Base-by-base conservation (phyloP, 2,329 filamentous ascomycete species). In the Botrytis paeoniae region DNA sequence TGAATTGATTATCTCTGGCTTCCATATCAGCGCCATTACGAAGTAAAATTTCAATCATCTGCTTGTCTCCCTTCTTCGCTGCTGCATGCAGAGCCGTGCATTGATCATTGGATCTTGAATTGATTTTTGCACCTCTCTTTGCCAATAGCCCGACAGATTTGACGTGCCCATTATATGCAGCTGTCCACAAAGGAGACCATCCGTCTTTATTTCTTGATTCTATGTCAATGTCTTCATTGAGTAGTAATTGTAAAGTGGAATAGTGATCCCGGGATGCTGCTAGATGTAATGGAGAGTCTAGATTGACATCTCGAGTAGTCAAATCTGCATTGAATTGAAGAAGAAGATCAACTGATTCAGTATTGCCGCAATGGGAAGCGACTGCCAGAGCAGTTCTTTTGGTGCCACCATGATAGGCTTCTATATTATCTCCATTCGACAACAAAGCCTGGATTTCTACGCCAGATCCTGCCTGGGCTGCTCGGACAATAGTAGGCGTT, bases 71-170 rank as follows among this genome's bases (percentile, higher is more conserved):
- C 29, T 45, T 22, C n/a, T 70, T 73, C 8, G 73, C 60, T 68
- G 70, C 73, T 20, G 60, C 32, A 32, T 75, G 74, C 22, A 74
- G 16, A 32, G 74, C 54, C 1, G 73, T 74, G 48, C 72, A 64
- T 41, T 73, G 71, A 39, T 73, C 63, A 37, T 70, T 71, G 12
- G 66, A 72, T 41, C 63, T 69, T 29, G 73, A 64, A 8, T 73
- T 73, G 32, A 73, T 63, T 41, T 70, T 74, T 8, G 70, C 73
- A 12, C 70, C 70, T 48, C 32, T 66, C 29, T 68, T 74, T 22
- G 73, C 39, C 18, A 74, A 54, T 32, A 73, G 18, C 22, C 73
- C 73, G n/a, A 69, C 73, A n/a, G 61, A 73, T 35, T 71, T 71
- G 35, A 43, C 18, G 39, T 75, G 54, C 3, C 74, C 73, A 41